phyloP scores from a whole-genome alignment of 495 filamentous ascomycete genomes.

The Niebla homalea region DNA sequence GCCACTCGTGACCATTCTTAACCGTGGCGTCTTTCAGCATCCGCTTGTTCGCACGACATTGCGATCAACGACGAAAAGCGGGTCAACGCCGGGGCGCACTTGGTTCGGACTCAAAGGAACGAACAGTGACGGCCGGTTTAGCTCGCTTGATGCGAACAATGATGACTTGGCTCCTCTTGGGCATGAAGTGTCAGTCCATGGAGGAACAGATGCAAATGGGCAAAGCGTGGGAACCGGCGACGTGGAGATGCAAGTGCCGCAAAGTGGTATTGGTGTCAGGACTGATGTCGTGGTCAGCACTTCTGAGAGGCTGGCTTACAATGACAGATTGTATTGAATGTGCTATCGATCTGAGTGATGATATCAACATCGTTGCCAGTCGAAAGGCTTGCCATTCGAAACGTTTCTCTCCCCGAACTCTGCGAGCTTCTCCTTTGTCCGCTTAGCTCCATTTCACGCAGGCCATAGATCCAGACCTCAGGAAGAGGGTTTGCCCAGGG shows the following conservation, averaged over 20 bases:
- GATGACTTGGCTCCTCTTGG: not conserved
- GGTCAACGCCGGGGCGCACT: not conserved
- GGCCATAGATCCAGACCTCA: too few species aligned
- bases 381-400: too few species aligned
- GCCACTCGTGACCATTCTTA: slow-evolving; percentile 31
- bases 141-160: not conserved
- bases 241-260: not conserved
- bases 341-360: too few species aligned
- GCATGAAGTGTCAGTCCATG: slow-evolving; percentile 2
- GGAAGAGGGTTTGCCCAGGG: too few species aligned
- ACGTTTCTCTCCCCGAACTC: too few species aligned
- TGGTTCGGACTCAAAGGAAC: not conserved
- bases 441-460: too few species aligned
- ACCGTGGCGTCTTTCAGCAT: slow-evolving; percentile 5
- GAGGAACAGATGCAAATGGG: not conserved
- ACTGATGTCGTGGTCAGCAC: slow-evolving; percentile 1
- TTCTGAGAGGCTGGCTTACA: slow-evolving; percentile 2
- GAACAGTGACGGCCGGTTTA: not conserved
- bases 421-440: too few species aligned
- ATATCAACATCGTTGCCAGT: too few species aligned
- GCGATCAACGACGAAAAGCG: not conserved
- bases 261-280: slow-evolving; percentile 1
- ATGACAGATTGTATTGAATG: slow-evolving; percentile 6
- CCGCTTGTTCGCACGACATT: not conserved
- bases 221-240: not conserved